phyloP scores from a whole-genome alignment of 2,329 filamentous ascomycete species.

The Arthroderma uncinatum region DNA sequence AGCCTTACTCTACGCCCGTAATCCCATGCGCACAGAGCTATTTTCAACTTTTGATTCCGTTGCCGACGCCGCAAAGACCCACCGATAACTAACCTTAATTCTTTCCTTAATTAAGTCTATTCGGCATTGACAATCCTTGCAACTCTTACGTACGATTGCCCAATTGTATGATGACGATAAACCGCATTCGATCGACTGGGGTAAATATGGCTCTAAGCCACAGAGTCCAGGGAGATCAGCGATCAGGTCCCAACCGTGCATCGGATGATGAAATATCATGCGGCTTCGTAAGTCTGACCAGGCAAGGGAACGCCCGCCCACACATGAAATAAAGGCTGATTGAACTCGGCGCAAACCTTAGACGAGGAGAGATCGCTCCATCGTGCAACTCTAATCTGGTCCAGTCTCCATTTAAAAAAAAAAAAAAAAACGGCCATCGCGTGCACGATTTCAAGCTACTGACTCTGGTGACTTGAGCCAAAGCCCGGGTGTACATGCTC shows the following conservation, averaged over 20 bases:
- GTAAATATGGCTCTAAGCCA: background rate
- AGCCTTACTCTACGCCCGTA: background rate
- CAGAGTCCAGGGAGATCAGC: background rate
- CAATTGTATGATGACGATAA: background rate
- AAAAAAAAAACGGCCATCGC: background rate
- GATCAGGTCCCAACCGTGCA: background rate
- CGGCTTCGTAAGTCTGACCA: background rate
- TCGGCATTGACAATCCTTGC: background rate
- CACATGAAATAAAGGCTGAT: background rate
- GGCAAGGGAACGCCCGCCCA: background rate
- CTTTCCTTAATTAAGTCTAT: background rate
- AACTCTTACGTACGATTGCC: background rate
- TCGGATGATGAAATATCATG: background rate
- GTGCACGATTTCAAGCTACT: background rate
- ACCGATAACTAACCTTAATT: background rate
- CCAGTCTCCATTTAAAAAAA: background rate
- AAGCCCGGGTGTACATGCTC: background rate
- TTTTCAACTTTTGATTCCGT: background rate
- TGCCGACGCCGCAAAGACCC: background rate
- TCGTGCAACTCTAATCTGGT: background rate
- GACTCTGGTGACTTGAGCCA: background rate
- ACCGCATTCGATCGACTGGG: background rate
- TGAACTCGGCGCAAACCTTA: background rate
- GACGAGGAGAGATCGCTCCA: background rate
- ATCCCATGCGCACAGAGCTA: background rate